These are phyloP conservation scores for Stipa capillata DNA, from an alignment of 176 grass and related monocot species.

Conservation along the genomic window DNA sequence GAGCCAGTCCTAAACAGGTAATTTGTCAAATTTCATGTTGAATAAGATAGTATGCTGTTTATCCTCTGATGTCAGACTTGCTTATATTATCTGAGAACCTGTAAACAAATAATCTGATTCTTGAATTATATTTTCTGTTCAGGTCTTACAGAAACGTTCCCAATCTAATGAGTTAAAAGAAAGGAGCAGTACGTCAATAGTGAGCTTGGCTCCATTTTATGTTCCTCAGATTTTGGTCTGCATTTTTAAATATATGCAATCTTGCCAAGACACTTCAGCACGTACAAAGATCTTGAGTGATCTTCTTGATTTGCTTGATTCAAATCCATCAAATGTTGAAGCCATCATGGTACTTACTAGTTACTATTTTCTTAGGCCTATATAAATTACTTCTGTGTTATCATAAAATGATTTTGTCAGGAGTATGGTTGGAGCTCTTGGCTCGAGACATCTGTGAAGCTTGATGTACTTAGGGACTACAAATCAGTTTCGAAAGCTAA, in stretches of 20 bases:
- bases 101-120: constrained; percentile 13
- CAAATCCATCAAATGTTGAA: constrained; percentile 88
- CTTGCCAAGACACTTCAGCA: constrained; percentile 72
- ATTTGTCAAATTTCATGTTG: not conserved
- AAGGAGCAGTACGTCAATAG: constrained; percentile 32
- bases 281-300: constrained; percentile 75
- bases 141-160: constrained; percentile 84
- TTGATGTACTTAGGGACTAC: constrained; percentile 65
- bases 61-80: not conserved
- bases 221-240: constrained; percentile 95
- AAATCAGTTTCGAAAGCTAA: constrained; percentile 28
- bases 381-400: constrained; percentile 19
- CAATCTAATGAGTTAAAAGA: constrained; percentile 51
- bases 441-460: constrained; percentile 61
- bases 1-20: constrained; percentile 99
- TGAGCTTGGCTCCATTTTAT: constrained; percentile 59
- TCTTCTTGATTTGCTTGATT: constrained; percentile 80
- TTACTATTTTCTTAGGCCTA: constrained; percentile 25
- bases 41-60: not conserved
- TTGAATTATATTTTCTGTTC: constrained; percentile 33
- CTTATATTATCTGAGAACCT: not conserved
- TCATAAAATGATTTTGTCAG: constrained; percentile 37
- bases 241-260: constrained; percentile 85
- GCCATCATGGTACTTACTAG: constrained; percentile 65
- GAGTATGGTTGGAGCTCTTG: constrained; percentile 80